Evolutionary conservation across 1,284 basidiomycete species (phyloP).

Genomic region (Austroboletus olivaceoglutinosus): DNA sequence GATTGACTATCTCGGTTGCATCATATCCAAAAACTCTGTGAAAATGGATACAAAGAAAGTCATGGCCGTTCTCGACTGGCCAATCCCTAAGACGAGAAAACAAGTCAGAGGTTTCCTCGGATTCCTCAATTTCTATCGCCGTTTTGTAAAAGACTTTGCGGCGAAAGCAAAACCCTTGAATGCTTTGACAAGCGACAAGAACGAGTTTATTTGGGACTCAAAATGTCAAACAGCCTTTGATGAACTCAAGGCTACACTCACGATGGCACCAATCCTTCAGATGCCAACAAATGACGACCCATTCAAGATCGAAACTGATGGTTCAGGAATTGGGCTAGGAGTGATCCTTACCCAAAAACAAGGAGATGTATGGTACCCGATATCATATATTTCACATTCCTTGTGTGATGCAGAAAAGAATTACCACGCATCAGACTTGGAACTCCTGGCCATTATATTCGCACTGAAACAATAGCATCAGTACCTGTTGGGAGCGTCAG

Average conservation of each 20-base stretch:
- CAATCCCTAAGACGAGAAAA: not conserved
- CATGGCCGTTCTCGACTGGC: not conserved
- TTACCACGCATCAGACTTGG: not conserved
- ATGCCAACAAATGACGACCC: no score
- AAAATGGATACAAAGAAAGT: not conserved
- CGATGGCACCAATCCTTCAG: no score
- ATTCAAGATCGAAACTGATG: no score
- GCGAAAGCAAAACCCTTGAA: no score
- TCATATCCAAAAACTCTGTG: not conserved
- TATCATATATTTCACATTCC: not conserved
- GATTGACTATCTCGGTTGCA: not conserved
- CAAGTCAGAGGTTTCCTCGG: no score
- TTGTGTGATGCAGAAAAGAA: no score
- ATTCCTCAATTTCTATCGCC: no score
- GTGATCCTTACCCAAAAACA: not conserved
- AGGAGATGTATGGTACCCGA: not conserved
- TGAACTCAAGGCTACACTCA: not conserved
- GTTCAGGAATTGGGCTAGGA: not conserved
- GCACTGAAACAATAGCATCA: not conserved
- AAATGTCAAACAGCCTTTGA: no score
- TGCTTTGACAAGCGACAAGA: no score
- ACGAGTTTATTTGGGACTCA: no score
- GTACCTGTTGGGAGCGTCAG: not conserved
- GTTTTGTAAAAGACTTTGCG: no score
- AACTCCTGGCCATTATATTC: not conserved